A percentile compares a stretch with the other conserved stretches of the same genome.
phyloP scores from a whole-genome alignment of 768 basidiomycete genomes.

The Dictyophora rubrovolvata region DNA sequence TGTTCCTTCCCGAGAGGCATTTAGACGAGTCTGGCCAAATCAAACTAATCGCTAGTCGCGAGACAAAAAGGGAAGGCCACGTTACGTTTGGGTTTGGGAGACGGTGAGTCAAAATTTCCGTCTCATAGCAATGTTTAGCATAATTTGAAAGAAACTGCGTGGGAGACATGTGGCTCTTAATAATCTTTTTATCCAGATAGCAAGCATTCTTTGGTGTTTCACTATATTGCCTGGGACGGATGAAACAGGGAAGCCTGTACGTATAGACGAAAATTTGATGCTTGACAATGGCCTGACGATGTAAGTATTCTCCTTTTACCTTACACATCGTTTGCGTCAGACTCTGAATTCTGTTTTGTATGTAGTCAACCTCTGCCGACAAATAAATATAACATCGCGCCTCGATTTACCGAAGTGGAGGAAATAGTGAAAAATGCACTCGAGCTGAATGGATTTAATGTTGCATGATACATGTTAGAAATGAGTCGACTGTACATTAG shows the following conservation, averaged over 20 bases:
- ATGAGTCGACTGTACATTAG: not conserved
- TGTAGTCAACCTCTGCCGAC: not conserved
- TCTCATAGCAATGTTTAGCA: not conserved
- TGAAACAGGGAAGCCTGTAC: constrained; percentile 16
- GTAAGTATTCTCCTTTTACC: not conserved
- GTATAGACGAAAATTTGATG: constrained; percentile 5
- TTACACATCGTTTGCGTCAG: not conserved
- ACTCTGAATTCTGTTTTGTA: not conserved
- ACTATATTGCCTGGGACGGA: constrained; percentile 30
- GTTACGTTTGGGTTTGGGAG: constrained; percentile 51
- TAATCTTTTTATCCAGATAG: constrained; percentile 51
- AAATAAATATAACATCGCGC: not conserved
- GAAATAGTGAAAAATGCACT: not conserved
- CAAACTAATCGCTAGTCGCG: not conserved
- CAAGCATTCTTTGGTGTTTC: constrained; percentile 46
- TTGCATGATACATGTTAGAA: not conserved
- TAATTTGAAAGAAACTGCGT: constrained; percentile 31
- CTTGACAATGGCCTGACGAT: not conserved
- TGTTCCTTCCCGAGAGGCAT: constrained; percentile 16
- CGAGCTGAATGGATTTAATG: not conserved
- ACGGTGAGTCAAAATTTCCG: constrained; percentile 24
- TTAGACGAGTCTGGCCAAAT: not conserved
- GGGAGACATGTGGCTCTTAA: constrained; percentile 53
- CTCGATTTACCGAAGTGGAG: not conserved
- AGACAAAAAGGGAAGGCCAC: constrained; percentile 30